Percentiles rank a stretch among this genome's conserved stretches.
Evolutionary conservation across 73 alveolate genomes (phyloP).

Genomic region (Paramecium octaurelia): DNA sequence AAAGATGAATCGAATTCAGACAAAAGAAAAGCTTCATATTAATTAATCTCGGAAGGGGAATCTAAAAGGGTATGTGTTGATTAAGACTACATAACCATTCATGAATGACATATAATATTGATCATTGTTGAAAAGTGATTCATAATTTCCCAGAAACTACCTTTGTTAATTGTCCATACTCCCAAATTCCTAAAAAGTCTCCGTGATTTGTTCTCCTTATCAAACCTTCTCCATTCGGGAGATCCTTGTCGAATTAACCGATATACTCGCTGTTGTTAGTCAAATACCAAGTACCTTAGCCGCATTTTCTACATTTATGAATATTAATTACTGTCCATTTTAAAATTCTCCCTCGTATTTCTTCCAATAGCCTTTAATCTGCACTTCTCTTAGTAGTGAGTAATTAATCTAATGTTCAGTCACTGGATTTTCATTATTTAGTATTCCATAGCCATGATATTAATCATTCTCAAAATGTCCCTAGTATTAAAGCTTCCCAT

Average conservation of each 20-base stretch:
- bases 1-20: neutral
- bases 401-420: neutral
- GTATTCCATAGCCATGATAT: neutral
- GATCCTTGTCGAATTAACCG: neutral
- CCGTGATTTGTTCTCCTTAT: neutral
- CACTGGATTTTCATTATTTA: neutral
- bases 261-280: neutral
- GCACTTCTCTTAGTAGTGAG: neutral
- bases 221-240: neutral
- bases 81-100: neutral
- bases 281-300: neutral
- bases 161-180: neutral
- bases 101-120: neutral
- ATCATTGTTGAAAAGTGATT: neutral
- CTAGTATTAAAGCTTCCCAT: neutral
- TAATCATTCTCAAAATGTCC: neutral
- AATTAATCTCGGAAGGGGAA: too few species aligned
- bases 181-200: neutral
- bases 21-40: too few species aligned
- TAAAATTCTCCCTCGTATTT: neutral
- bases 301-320: neutral
- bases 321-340: neutral
- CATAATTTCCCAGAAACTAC: neutral
- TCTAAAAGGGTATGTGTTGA: neutral
- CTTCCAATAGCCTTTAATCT: neutral